Evolutionary conservation across 2,329 filamentous ascomycete species (phyloP).

Genomic region (Neofusicoccum cordaticola): DNA sequence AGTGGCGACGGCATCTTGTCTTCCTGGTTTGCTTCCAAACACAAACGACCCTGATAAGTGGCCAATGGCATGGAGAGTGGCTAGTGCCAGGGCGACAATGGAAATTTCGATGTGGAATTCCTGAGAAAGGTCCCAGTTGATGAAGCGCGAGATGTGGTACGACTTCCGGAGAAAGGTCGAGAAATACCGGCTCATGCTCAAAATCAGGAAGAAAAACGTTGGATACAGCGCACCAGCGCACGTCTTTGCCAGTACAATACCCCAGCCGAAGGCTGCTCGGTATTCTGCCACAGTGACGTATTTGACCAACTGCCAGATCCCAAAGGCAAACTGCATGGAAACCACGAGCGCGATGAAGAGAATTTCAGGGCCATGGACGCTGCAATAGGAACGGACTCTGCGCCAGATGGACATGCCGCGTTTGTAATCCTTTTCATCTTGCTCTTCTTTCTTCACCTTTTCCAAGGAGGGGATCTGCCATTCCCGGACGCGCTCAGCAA

Average conservation of each 20-base stretch:
- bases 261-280: constrained; percentile 54
- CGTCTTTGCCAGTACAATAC: constrained; percentile 55
- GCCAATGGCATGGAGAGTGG: constrained; percentile 54
- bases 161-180: constrained; percentile 53
- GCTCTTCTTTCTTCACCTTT: constrained; percentile 47
- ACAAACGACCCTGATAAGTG: constrained; percentile 55
- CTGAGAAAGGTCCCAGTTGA: constrained; percentile 58
- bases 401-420: constrained; percentile 47
- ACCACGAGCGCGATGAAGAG: constrained; percentile 51
- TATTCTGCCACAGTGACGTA: constrained; percentile 48
- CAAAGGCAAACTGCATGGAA: constrained; percentile 50
- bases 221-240: constrained; percentile 56
- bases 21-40: constrained; percentile 46
- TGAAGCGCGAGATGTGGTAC: constrained; percentile 52
- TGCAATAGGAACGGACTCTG: constrained; percentile 53
- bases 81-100: constrained; percentile 49
- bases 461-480: constrained; percentile 52
- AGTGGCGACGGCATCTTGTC: constrained; percentile 45
- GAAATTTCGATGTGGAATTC: constrained; percentile 57
- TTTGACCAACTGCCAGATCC: constrained; percentile 56
- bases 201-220: constrained; percentile 57
- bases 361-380: constrained; percentile 54
- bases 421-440: constrained; percentile 49
- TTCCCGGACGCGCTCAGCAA: constrained; percentile 42
- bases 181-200: constrained; percentile 58